These are phyloP conservation scores for Effrenium voratum DNA, from an alignment of 73 alveolate genomes.

Conservation along the genomic window DNA sequence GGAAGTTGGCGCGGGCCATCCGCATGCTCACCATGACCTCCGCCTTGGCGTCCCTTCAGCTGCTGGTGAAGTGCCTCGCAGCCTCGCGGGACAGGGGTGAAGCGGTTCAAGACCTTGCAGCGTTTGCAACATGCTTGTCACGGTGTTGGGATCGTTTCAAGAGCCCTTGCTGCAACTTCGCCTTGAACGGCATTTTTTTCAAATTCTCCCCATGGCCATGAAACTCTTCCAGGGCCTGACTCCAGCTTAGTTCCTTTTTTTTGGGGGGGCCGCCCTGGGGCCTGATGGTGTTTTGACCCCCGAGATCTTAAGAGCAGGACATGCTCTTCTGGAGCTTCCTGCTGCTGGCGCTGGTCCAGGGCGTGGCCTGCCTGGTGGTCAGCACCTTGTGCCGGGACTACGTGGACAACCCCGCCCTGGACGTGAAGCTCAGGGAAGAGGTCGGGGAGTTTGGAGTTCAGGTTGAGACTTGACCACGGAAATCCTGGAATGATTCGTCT, in stretches of 20 bases:
- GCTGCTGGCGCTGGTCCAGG: constrained; percentile 25
- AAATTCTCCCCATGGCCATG: no score
- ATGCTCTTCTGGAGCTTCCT: constrained; percentile 47
- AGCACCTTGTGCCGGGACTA: constrained; percentile 17
- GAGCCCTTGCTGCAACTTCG: no score
- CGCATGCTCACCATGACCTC: constrained; percentile 41
- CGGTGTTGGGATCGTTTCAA: no score
- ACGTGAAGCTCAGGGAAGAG: not conserved
- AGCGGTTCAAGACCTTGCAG: no score
- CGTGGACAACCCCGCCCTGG: not conserved
- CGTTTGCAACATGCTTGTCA: no score
- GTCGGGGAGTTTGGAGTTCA: not conserved
- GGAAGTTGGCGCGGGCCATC: constrained; percentile 28
- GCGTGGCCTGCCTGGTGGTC: not conserved
- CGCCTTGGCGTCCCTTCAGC: constrained; percentile 23
- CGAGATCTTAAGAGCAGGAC: no score
- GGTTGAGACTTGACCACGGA: not conserved
- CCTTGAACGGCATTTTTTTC: no score
- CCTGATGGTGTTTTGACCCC: no score
- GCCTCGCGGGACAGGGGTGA: not conserved
- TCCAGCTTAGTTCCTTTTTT: no score
- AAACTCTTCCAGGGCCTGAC: no score
- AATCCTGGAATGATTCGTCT: no score
- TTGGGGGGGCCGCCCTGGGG: no score
- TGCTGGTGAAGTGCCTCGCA: constrained; percentile 19